phyloP scores from a whole-genome alignment of 345 rosid species.

The Salix dunnii region DNA sequence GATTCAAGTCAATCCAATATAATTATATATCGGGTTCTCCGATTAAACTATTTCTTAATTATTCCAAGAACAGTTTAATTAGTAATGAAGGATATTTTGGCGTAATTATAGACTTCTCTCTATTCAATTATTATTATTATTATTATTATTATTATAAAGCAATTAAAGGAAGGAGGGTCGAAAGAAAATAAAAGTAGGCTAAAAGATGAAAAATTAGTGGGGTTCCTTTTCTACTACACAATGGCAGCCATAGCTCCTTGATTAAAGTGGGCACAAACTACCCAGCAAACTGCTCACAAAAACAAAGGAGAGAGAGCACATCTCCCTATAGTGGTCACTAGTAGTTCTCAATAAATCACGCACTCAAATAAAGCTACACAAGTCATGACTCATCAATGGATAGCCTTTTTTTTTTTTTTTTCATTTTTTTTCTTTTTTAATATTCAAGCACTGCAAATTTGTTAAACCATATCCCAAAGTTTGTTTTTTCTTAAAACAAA shows the following conservation, averaged over 20 bases:
- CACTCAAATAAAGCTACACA: background rate
- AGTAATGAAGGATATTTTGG: no score
- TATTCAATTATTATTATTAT: background rate
- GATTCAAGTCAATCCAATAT: no score
- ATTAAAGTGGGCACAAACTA: constrained; percentile 13
- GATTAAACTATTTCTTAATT: no score
- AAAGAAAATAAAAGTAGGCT: background rate
- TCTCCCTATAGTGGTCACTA: constrained; percentile 6
- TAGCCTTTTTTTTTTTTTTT: background rate
- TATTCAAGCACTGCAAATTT: background rate
- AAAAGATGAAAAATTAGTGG: background rate
- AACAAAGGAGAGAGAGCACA: background rate
- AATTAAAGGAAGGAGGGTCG: no score
- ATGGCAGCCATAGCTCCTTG: background rate
- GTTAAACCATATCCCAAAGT: no score
- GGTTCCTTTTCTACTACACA: background rate
- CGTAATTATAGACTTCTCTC: background rate
- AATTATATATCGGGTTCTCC: no score
- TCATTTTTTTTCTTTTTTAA: no score
- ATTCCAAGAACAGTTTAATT: no score
- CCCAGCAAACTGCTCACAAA: constrained; percentile 1
- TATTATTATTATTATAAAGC: no score
- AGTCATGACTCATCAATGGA: no score
- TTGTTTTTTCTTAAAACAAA: no score
- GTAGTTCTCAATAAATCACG: constrained; percentile 7